Base-by-base conservation (phyloP, 768 basidiomycete species). In the Leccinum boreale region DNA sequence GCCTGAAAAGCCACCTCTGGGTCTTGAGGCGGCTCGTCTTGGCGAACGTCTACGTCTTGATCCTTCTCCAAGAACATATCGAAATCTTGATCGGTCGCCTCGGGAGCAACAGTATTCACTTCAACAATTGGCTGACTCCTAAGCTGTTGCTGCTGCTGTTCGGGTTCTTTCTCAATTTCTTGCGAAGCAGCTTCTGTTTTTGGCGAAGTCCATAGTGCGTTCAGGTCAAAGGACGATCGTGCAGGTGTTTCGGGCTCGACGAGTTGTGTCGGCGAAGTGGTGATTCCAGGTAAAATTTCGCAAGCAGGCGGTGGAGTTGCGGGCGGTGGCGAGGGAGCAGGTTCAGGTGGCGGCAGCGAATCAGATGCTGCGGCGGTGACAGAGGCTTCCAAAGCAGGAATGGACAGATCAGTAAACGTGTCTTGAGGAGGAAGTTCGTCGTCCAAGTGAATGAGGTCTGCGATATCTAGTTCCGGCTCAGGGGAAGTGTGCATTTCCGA, bases 31-130 rank as follows among this genome's bases (percentile, higher is more conserved):
- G 58, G 63, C 46, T 60, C 56, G 15, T 47, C 63, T 53, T 52
- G 66, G 50, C 62, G 65, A 39, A 71, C 63, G 4, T 65, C 71
- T 15, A 64, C 59, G 1, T 79, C 77, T 28, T 78, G 71, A 15
- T 83, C 81, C 59, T 86, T 82, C 57, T 89, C 84, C 39, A 94
- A 73, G 66, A 92, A 87, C 85, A 92, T 89, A 63, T 93, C 92
- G 65, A 94, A 92, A 69, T 92, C 92, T 60, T 85, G 82, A 71
- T 92, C 92, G 53, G 85, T 84, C 10, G 85, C 79, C 58, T 79
- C 82, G 51, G 63, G 65, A 17, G 67, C 63, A 21, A 63, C 49
- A 57, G 61, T 35, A 26, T 77, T 78, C 42, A 73, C 73, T 65
- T 80, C 83, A 62, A 83, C 83, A 62, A 82, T 79, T 9, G 74